A percentile compares a stretch with the other conserved stretches of the same genome.
Conservation (phyloP, 129 eudicot genomes). For the Artemisia annua region DNA sequence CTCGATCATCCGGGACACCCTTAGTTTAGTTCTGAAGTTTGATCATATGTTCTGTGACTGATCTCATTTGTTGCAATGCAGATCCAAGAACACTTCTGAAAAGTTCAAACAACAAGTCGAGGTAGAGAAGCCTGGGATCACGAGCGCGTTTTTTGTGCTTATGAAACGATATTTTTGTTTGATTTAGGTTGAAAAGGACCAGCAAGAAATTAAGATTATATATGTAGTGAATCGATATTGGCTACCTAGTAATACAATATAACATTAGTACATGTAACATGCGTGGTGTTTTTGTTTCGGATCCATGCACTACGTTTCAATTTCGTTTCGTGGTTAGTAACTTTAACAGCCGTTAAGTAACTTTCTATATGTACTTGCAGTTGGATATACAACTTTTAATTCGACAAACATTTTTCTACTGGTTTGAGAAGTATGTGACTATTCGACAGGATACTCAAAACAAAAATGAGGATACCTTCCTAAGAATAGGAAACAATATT, state of each 20-base stretch:
- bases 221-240: slow-evolving; percentile 18
- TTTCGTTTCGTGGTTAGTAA: too few relatives aligned
- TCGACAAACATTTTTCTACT: too few relatives aligned
- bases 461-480: too few relatives aligned
- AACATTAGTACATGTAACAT: slow-evolving; percentile 2
- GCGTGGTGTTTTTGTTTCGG: slow-evolving; percentile 7
- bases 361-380: too few relatives aligned
- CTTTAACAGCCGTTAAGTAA: too few relatives aligned
- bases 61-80: slow-evolving; percentile 1
- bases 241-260: neutral
- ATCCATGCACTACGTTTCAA: neutral
- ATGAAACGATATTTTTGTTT: neutral
- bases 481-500: too few relatives aligned
- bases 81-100: neutral
- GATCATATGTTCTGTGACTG: neutral
- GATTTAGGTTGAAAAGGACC: slow-evolving; percentile 12
- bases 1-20: too few relatives aligned
- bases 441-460: too few relatives aligned
- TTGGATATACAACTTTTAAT: too few relatives aligned
- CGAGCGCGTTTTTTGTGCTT: neutral
- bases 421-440: too few relatives aligned
- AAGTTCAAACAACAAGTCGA: neutral
- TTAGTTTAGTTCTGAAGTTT: neutral
- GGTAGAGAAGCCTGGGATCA: neutral
- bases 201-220: neutral